These are phyloP conservation scores for Glycyrrhiza uralensis DNA, from an alignment of 306 rosid species.

Conservation along the genomic window DNA sequence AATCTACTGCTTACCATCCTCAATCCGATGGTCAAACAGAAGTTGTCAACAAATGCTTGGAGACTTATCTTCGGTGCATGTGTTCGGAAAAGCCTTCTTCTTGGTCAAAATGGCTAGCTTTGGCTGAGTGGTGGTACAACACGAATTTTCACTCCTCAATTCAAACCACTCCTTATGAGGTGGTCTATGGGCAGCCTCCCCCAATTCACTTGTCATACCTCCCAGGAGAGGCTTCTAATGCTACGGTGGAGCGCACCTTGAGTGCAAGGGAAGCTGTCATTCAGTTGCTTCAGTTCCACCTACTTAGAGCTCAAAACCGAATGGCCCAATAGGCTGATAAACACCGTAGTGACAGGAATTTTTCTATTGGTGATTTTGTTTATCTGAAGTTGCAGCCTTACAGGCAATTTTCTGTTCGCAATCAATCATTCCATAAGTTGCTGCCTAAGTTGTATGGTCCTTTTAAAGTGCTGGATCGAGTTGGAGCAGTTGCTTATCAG, in stretches of 20 bases:
- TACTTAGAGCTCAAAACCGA: not conserved
- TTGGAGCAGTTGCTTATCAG: not conserved
- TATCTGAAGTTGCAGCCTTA: not conserved
- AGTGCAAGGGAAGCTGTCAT: not conserved
- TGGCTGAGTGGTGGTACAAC: not conserved
- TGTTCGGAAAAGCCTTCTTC: too few relatives aligned
- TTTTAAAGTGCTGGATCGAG: not conserved
- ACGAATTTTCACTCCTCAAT: not conserved
- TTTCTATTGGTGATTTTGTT: not conserved
- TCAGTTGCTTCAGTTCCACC: not conserved
- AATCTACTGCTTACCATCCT: too few relatives aligned
- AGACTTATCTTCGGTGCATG: too few relatives aligned
- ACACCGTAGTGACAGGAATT: not conserved
- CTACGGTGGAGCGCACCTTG: not conserved
- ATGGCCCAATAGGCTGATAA: not conserved
- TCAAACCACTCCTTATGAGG: too few relatives aligned
- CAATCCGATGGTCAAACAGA: too few relatives aligned
- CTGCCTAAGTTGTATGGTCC: not conserved
- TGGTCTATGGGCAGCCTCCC: not conserved
- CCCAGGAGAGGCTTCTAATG: not conserved
- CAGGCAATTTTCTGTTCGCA: not conserved
- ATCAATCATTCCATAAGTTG: not conserved
- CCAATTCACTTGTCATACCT: not conserved
- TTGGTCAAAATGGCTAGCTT: not conserved
- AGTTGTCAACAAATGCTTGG: too few relatives aligned